phyloP scores from a whole-genome alignment of 2,329 filamentous ascomycete species.

The Cladosporium velox region DNA sequence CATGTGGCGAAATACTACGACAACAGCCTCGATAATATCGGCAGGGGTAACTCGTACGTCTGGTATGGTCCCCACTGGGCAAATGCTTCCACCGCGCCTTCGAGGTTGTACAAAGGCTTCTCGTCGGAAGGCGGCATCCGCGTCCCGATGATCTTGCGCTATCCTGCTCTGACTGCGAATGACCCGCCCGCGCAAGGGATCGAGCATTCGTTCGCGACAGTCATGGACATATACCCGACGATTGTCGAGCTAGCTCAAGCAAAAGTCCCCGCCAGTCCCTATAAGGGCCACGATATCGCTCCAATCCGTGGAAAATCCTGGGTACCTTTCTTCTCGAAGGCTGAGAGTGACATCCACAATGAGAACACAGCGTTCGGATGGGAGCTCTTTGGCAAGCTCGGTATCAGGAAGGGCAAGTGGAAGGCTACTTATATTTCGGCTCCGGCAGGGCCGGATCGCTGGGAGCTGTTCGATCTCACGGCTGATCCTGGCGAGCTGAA shows the following conservation, averaged over 20 bases:
- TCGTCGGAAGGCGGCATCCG: slow-evolving; percentile 2
- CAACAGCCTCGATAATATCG: slow-evolving; percentile 42
- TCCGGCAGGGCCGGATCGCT: not conserved
- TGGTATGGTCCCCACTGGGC: slow-evolving; percentile 43
- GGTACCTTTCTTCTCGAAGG: not conserved
- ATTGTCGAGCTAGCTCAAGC: slow-evolving; percentile 2
- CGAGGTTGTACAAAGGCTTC: not conserved
- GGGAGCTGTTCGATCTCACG: not conserved
- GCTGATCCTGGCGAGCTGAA: not conserved
- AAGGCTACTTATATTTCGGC: not conserved
- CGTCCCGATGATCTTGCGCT: not conserved
- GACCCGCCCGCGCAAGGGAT: not conserved
- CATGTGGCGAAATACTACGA: slow-evolving; percentile 38
- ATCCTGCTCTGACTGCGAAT: not conserved
- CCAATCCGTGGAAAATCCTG: not conserved
- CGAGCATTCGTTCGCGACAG: not conserved
- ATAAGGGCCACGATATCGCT: not conserved
- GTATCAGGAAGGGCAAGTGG: not conserved
- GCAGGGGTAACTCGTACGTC: slow-evolving; percentile 37
- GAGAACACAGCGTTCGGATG: not conserved
- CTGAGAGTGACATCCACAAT: not conserved
- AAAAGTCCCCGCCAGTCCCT: not conserved
- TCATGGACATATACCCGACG: slow-evolving; percentile 3
- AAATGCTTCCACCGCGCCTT: not conserved
- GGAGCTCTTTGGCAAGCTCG: slow-evolving; percentile 3